Conservation (phyloP, 345 rosid genomes). For the Clausena lansium region DNA sequence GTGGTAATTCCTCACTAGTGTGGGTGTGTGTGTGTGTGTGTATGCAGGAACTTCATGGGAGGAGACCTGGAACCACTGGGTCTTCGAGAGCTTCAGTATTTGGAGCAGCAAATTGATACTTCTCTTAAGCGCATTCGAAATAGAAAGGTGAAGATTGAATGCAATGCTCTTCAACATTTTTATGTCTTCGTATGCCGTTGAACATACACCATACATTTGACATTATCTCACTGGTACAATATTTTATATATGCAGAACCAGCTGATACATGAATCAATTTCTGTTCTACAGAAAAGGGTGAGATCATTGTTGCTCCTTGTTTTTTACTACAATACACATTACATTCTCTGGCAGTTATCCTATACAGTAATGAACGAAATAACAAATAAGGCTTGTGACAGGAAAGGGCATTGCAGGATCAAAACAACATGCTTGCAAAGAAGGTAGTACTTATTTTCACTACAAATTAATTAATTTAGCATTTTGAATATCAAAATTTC, state of each 20-base stretch:
- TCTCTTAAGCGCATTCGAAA: constrained; percentile 76
- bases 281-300: constrained; percentile 73
- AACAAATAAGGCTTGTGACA: constrained; percentile 24
- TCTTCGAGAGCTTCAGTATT: constrained; percentile 63
- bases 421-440: constrained; percentile 50
- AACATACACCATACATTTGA: not conserved
- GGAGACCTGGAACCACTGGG: constrained; percentile 63
- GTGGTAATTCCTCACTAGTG: not conserved
- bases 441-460: constrained; percentile 40
- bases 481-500: not conserved
- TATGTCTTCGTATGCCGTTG: not conserved
- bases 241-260: constrained; percentile 55
- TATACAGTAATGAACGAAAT: not conserved
- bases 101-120: constrained; percentile 81
- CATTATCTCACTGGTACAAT: not conserved
- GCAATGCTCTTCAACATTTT: not conserved
- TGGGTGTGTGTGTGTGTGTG: not conserved
- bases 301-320: not conserved
- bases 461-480: not conserved
- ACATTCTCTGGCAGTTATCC: not conserved
- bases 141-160: constrained; percentile 44
- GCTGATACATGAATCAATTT: constrained; percentile 53
- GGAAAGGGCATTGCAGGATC: constrained; percentile 58
- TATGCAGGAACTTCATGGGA: constrained; percentile 58
- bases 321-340: not conserved